A percentile compares a stretch with the other conserved stretches of the same genome.
Conservation (phyloP, 352 stramenopile species). For the Elongisporangium senticosum region DNA sequence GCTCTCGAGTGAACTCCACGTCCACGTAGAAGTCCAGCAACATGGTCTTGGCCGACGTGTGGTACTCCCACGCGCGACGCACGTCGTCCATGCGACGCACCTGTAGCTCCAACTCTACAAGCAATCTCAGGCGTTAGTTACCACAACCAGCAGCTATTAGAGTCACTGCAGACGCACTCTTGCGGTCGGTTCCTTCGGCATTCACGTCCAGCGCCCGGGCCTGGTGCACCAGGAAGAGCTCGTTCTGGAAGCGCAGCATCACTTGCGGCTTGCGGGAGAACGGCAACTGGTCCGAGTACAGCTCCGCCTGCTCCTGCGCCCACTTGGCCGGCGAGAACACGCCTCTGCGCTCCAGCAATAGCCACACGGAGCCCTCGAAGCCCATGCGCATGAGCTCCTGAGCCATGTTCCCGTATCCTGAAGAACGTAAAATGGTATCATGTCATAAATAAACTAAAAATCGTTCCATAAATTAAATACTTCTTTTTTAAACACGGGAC, state of each 20-base stretch:
- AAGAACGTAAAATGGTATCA: neutral
- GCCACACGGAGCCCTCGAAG: constrained; percentile 22
- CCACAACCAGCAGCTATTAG: neutral
- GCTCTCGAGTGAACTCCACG: constrained; percentile 16
- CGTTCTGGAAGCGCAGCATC: constrained; percentile 20
- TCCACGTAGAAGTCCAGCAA: constrained; percentile 38
- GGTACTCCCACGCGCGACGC: constrained; percentile 27
- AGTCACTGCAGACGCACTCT: constrained; percentile 7
- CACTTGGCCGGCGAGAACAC: constrained; percentile 38
- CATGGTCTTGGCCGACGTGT: constrained; percentile 31
- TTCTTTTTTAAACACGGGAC: neutral
- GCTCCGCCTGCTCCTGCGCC: constrained; percentile 10
- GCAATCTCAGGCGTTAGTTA: neutral
- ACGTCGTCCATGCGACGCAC: constrained; percentile 39
- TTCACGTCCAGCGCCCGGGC: neutral
- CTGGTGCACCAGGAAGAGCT: constrained; percentile 19
- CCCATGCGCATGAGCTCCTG: constrained; percentile 5
- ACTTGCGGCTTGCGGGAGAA: constrained; percentile 27
- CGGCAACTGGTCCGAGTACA: constrained; percentile 20
- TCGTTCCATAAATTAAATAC: neutral
- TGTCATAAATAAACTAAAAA: neutral
- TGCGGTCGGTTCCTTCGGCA: neutral
- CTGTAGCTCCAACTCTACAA: constrained; percentile 22
- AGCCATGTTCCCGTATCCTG: neutral
- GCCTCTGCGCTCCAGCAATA: constrained; percentile 27